These are phyloP conservation scores for Aspergillus pseudoglaucus DNA, from an alignment of 2,329 filamentous ascomycete species.

Conservation along the genomic window DNA sequence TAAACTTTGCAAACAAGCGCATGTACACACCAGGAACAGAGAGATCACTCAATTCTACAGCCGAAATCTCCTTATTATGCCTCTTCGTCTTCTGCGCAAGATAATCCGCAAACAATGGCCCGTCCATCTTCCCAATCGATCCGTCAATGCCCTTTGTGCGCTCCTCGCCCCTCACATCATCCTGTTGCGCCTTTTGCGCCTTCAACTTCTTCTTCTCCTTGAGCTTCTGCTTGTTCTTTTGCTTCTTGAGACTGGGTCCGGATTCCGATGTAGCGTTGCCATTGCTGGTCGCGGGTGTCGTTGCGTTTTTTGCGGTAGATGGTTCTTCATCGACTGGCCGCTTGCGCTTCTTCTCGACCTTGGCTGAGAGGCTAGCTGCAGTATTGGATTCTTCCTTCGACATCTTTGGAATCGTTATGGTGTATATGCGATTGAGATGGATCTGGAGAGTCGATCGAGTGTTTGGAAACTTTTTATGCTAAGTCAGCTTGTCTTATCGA, in stretches of 20 bases:
- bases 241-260: slow-evolving; percentile 26
- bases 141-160: slow-evolving; percentile 70
- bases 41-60: slow-evolving; percentile 76
- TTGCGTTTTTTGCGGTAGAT: slow-evolving; percentile 12
- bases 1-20: background rate
- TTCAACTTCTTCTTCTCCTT: slow-evolving; percentile 24
- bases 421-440: background rate
- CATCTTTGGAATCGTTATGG: slow-evolving; percentile 10
- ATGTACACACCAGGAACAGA: slow-evolving; percentile 62
- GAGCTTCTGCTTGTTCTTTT: slow-evolving; percentile 49
- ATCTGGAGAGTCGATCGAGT: background rate
- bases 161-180: slow-evolving; percentile 39
- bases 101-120: slow-evolving; percentile 74
- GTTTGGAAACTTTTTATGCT: slow-evolving; percentile 13
- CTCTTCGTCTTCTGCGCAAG: slow-evolving; percentile 70
- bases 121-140: slow-evolving; percentile 76
- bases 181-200: slow-evolving; percentile 18
- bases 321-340: slow-evolving; percentile 27
- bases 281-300: slow-evolving; percentile 6
- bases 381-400: slow-evolving; percentile 8
- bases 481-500: slow-evolving; percentile 29
- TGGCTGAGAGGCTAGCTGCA: slow-evolving; percentile 24
- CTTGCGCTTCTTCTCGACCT: slow-evolving; percentile 37
- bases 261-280: slow-evolving; percentile 10
- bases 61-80: slow-evolving; percentile 73